These are phyloP conservation scores for Citrus reticulata DNA, from an alignment of 345 rosid genomes.

Conservation along the genomic window DNA sequence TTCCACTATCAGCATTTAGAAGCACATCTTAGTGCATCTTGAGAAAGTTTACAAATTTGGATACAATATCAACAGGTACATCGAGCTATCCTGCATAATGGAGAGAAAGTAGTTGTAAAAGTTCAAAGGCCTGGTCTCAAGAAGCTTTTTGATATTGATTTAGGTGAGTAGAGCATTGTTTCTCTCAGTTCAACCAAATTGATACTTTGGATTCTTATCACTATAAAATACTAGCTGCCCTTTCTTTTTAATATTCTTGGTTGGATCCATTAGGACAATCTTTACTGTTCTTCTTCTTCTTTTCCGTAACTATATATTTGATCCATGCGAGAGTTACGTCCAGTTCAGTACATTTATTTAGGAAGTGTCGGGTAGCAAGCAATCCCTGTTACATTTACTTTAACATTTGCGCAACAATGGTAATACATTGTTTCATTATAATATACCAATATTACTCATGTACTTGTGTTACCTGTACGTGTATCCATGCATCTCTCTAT, in stretches of 20 bases:
- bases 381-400: background rate
- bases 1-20: background rate
- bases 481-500: background rate
- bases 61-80: constrained; percentile 60
- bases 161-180: constrained; percentile 44
- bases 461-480: background rate
- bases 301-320: background rate
- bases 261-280: background rate
- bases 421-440: too few species aligned
- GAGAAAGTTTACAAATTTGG: background rate
- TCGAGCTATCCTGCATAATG: constrained; percentile 82
- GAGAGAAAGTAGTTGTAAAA: constrained; percentile 87
- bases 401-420: background rate
- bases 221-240: background rate
- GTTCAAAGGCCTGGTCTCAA: constrained; percentile 94
- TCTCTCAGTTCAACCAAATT: background rate
- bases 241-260: background rate
- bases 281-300: too few species aligned
- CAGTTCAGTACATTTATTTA: background rate
- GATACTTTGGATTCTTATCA: background rate
- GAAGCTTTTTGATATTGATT: constrained; percentile 91
- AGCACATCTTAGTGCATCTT: background rate
- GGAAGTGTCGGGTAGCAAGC: background rate
- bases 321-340: background rate
- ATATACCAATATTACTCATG: background rate